Conservation (phyloP, 306 rosid species). For the Vigna radiata region DNA sequence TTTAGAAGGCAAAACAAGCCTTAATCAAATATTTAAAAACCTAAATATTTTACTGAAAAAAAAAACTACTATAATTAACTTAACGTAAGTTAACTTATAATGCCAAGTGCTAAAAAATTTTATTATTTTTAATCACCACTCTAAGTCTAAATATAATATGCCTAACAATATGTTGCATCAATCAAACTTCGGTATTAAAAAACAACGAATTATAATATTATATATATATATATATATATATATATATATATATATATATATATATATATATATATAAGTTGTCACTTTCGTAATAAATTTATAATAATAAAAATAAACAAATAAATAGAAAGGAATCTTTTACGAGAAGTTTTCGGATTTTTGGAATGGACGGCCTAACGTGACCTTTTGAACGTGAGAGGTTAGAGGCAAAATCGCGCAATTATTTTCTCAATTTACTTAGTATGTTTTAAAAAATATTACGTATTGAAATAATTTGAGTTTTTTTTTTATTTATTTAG, state of each 20-base stretch:
- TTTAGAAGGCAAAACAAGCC: too few relatives aligned
- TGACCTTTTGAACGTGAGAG: background rate
- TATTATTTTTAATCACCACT: background rate
- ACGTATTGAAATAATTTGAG: too few relatives aligned
- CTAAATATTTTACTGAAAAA: too few relatives aligned
- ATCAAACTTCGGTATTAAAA: background rate
- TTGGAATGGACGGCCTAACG: background rate
- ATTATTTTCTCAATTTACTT: too few relatives aligned
- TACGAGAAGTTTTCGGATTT: background rate
- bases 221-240: background rate
- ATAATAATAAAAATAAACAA: background rate
- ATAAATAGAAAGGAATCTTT: background rate
- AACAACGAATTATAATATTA: background rate
- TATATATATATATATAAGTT: background rate
- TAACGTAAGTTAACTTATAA: background rate
- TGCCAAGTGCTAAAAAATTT: background rate
- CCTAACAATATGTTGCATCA: background rate
- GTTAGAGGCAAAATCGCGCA: too few relatives aligned
- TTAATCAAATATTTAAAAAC: too few relatives aligned
- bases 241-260: too few relatives aligned
- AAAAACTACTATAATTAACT: too few relatives aligned
- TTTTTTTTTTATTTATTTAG: too few relatives aligned
- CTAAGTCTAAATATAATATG: background rate
- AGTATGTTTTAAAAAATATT: too few relatives aligned
- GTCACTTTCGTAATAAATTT: constrained; percentile 15